Conservation (phyloP, 441 rosid species). For the Arabidopsis hybrid region DNA sequence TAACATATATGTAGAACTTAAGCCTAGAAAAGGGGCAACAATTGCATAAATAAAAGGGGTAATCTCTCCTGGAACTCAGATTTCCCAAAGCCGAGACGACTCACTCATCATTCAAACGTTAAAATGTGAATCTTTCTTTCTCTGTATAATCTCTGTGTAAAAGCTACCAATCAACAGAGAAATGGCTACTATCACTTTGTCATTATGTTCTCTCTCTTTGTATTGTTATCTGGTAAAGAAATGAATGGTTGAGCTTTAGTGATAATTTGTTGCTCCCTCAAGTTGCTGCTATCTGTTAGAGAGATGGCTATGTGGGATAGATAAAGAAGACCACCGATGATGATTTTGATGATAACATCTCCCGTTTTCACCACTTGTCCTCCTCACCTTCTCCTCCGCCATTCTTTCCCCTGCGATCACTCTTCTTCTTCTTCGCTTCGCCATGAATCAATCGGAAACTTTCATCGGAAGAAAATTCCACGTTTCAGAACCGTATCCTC, state of each 20-base stretch:
- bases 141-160: background rate
- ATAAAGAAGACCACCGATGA: background rate
- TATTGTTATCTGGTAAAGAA: conserved; percentile 7
- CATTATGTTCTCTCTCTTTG: background rate
- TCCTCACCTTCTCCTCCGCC: conserved; percentile 37
- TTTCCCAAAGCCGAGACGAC: background rate
- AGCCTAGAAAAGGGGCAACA: background rate
- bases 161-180: background rate
- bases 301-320: background rate
- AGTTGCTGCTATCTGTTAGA: background rate
- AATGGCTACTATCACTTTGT: background rate
- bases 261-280: background rate
- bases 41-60: background rate
- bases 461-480: conserved; percentile 12
- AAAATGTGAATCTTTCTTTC: background rate
- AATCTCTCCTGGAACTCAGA: background rate
- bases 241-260: conserved; percentile 17
- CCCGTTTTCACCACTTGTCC: conserved; percentile 33
- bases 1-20: background rate
- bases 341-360: conserved; percentile 29
- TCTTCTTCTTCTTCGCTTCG: conserved; percentile 31
- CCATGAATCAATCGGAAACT: conserved; percentile 16
- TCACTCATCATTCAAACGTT: background rate
- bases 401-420: conserved; percentile 12
- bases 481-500: conserved; percentile 30